Evolutionary conservation across 2,329 filamentous ascomycete genomes (phyloP), one percentile per base, ranked within the genome.

Genomic region (Hysterium pulicare): DNA sequence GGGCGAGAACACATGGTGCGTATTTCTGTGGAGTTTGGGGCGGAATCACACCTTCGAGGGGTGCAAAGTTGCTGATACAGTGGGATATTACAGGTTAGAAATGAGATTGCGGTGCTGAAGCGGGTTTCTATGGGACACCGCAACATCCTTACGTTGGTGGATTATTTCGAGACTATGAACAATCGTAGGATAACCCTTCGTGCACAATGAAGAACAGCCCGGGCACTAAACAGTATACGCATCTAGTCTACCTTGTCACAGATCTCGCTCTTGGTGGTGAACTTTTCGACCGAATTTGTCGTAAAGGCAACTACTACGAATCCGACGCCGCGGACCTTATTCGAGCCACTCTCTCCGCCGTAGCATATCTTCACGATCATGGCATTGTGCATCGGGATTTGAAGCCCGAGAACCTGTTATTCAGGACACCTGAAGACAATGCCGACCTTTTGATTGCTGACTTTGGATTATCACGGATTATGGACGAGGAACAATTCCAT

Each of bases 111-210:
- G 5, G 90, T 98, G 20, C 78, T 98, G 54, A 97, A 97, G 70
- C 86, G 86, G 61, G 91, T 98, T n/a, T 97, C 91, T 1, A 95
- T 98, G 87, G 93, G 93, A 42, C 91, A 98, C 71, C 88, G 93
- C 68, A 98, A 98, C 65, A 97, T 98, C 65, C 74, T 98, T 48
- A 98, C 93, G 1, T 78, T 98, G 45, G 93, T 97, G 58, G 93
- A 98, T 73, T 98, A 97, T 71, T 98, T 98, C 64, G 93, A 98
- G 74, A 98, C 93, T 5, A 95, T 96, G 87, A 97, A 98, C 73
- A 98, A 98, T 71, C 79, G 82, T 84, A 70, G 44, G 76, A 58
- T 23, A 19, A 20, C n/a, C 7, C 11, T 7, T 4, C 23, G 8
- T 35, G 23, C 31, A 10, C 37, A 44, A 38, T 48, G n/a, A 22